Evolutionary conservation across 1,284 basidiomycete genomes (phyloP).

Genomic region (Ustilago trichophora): DNA sequence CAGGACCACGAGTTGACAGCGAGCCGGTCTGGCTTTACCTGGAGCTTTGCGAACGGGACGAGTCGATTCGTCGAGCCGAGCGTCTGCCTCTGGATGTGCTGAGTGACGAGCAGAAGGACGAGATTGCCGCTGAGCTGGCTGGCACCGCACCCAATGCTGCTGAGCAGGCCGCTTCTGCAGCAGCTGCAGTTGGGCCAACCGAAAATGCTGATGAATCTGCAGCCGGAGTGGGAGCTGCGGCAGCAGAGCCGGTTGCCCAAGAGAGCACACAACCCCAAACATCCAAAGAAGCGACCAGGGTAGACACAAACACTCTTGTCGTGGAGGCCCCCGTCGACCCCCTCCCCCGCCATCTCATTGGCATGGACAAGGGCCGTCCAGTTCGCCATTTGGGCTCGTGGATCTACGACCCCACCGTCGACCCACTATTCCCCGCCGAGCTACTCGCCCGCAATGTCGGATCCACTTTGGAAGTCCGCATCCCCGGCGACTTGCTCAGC

Average conservation of each 20-base stretch:
- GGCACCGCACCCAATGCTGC: not conserved
- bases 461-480: conserved; percentile 63
- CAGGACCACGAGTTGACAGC: conserved; percentile 61
- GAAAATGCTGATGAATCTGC: not conserved
- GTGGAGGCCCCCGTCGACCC: conserved; percentile 30
- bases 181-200: no score
- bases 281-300: no score
- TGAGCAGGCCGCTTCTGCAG: not conserved
- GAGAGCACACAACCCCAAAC: no score
- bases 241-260: no score
- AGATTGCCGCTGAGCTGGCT: conserved; percentile 14
- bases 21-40: conserved; percentile 64
- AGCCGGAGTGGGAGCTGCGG: no score
- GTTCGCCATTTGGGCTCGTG: conserved; percentile 61
- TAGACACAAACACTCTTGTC: conserved; percentile 5
- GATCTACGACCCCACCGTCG: conserved; percentile 56
- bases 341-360: conserved; percentile 49
- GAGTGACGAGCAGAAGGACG: conserved; percentile 22
- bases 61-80: conserved; percentile 36
- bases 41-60: conserved; percentile 58
- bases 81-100: conserved; percentile 24
- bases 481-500: conserved; percentile 51
- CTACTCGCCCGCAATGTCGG: conserved; percentile 61
- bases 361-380: conserved; percentile 57
- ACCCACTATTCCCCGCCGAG: conserved; percentile 60